phyloP scores from a whole-genome alignment of 192 early-diverging fungal genomes.

The Coemansia sp. region DNA sequence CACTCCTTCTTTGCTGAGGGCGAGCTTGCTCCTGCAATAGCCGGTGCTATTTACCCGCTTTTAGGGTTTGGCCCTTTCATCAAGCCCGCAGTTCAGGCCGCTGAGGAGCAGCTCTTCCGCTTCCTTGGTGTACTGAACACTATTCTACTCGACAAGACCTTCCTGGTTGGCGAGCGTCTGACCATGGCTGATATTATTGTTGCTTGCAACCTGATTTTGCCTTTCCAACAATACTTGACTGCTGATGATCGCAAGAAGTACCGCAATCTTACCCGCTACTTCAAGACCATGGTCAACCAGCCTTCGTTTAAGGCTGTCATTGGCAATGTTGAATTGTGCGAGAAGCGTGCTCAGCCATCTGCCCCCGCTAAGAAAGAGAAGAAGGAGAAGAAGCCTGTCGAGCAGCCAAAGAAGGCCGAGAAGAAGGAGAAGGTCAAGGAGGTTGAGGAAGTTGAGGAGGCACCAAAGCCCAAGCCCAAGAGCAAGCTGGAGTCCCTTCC shows the following conservation, averaged over 20 bases:
- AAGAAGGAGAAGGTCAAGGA: conserved; percentile 46
- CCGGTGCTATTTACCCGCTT: conserved; percentile 52
- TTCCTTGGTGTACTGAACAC: conserved; percentile 73
- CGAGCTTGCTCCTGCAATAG: conserved; percentile 48
- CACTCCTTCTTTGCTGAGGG: conserved; percentile 63
- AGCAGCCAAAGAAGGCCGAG: conserved; percentile 57
- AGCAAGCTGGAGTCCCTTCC: conserved; percentile 86
- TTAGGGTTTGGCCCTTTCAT: conserved; percentile 48
- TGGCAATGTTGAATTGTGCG: conserved; percentile 69
- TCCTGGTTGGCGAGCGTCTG: conserved; percentile 89
- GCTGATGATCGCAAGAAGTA: conserved; percentile 76
- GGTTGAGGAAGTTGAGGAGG: conserved; percentile 59
- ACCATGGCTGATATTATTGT: conserved; percentile 88
- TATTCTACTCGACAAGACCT: conserved; percentile 81
- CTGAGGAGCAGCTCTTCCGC: conserved; percentile 65
- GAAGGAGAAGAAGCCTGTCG: conserved; percentile 58
- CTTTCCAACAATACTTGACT: conserved; percentile 50
- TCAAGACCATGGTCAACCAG: conserved; percentile 83
- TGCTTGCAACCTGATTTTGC: conserved; percentile 46
- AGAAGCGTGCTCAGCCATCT: conserved; percentile 51
- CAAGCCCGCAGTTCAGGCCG: conserved; percentile 66
- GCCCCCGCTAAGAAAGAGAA: conserved; percentile 64
- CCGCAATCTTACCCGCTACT: conserved; percentile 92
- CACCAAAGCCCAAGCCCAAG: conserved; percentile 86
- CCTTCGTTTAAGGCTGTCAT: conserved; percentile 79